Evolutionary conservation across 257 asterid genomes (phyloP).

Genomic region (Anisodus tanguticus): DNA sequence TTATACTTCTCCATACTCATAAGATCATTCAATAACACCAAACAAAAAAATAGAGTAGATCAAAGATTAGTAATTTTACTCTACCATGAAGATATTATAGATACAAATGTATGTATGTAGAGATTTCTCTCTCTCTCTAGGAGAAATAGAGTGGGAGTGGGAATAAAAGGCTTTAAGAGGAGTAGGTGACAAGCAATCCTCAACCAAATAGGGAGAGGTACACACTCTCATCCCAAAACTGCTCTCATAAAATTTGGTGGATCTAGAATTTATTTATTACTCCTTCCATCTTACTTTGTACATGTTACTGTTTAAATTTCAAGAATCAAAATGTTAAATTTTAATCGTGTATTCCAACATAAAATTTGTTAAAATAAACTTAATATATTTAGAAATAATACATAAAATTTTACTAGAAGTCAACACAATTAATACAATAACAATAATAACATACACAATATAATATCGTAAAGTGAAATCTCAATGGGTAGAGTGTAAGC

Average conservation of each 20-base stretch:
- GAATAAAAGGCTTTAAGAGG: constrained; percentile 38
- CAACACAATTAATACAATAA: too few species aligned
- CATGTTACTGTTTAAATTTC: too few species aligned
- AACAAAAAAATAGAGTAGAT: neutral
- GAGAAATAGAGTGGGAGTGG: constrained; percentile 32
- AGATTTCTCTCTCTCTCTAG: constrained; percentile 35
- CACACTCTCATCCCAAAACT: constrained; percentile 36
- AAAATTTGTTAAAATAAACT: too few species aligned
- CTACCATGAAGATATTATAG: neutral
- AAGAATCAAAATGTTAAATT: too few species aligned
- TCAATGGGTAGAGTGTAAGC: too few species aligned
- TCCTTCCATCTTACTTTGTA: too few species aligned
- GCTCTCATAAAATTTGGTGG: neutral
- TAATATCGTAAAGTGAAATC: too few species aligned
- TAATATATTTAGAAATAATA: too few species aligned
- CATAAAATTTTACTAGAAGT: too few species aligned
- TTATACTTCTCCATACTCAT: constrained; percentile 48
- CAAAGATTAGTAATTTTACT: neutral
- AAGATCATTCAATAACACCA: neutral
- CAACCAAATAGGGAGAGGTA: constrained; percentile 39
- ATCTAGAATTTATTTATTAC: neutral
- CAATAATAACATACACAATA: too few species aligned
- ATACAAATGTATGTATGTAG: constrained; percentile 19
- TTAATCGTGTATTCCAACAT: too few species aligned
- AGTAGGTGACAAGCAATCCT: constrained; percentile 68